These are phyloP conservation scores for Petrea volubilis DNA, from an alignment of 257 asterid genomes.

Conservation along the genomic window DNA sequence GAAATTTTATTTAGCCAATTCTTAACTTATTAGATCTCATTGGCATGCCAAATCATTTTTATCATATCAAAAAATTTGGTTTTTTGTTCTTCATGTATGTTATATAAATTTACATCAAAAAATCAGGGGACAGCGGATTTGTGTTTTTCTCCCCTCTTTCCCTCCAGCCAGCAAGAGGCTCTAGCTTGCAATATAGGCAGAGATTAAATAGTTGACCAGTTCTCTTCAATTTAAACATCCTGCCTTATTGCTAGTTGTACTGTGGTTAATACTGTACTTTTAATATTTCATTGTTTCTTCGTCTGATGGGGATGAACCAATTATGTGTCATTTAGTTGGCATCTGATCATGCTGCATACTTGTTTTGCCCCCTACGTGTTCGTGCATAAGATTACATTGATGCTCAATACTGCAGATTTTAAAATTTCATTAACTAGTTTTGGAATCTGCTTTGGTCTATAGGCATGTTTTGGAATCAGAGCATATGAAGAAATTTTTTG, in stretches of 20 bases:
- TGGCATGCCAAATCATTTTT: background rate
- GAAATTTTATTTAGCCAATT: background rate
- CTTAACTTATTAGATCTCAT: background rate
- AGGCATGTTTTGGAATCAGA: constrained; percentile 76
- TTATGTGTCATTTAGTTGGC: background rate
- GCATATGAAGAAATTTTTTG: constrained; percentile 72
- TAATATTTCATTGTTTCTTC: background rate
- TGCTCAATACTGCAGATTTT: constrained; percentile 15
- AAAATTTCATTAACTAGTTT: background rate
- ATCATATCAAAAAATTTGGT: background rate
- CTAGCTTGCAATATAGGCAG: background rate
- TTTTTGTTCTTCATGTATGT: background rate
- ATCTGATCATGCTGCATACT: background rate
- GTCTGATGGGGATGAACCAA: constrained; percentile 8
- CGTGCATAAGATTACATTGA: constrained; percentile 15
- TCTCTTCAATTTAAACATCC: background rate
- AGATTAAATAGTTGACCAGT: background rate
- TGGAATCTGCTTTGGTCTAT: constrained; percentile 19
- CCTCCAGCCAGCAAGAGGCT: background rate
- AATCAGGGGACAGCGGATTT: background rate
- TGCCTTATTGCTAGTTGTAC: background rate
- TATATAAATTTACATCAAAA: background rate
- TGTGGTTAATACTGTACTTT: background rate
- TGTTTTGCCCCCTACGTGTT: constrained; percentile 10
- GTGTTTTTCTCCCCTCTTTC: background rate